phyloP scores from a whole-genome alignment of 2,329 filamentous ascomycete species.

The Verruconis gallopava region DNA sequence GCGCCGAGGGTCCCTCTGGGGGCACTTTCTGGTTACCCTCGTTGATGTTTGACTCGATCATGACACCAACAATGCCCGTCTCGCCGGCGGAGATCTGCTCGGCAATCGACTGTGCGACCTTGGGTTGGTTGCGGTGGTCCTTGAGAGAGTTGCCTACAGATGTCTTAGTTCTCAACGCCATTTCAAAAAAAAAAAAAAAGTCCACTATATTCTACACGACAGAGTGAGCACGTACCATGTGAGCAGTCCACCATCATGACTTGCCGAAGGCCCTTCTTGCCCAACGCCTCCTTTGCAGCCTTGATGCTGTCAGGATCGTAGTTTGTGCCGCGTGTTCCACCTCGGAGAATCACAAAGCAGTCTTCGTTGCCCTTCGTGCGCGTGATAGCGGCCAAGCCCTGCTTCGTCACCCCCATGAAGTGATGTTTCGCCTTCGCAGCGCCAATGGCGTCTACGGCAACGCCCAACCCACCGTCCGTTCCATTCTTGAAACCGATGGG shows the following conservation, averaged over 20 bases:
- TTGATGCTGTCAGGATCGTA: constrained; percentile 78
- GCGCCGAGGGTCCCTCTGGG: constrained; percentile 58
- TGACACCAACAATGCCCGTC: constrained; percentile 81
- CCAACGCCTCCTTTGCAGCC: constrained; percentile 62
- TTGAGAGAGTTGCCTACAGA: constrained; percentile 92
- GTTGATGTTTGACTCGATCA: constrained; percentile 98
- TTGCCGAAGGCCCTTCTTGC: constrained; percentile 70
- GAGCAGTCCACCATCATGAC: constrained; percentile 98
- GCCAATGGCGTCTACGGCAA: constrained; percentile 93
- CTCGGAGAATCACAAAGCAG: constrained; percentile 91
- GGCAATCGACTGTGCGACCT: constrained; percentile 68
- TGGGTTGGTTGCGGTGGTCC: constrained; percentile 93
- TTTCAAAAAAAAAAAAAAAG: background rate
- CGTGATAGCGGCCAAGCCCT: constrained; percentile 88
- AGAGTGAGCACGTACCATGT: constrained; percentile 76
- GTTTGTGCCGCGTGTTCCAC: constrained; percentile 85
- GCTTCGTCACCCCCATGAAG: constrained; percentile 98
- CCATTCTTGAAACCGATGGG: constrained; percentile 99
- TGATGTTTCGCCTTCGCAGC: constrained; percentile 70
- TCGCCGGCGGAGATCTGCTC: constrained; percentile 84
- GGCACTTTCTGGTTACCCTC: constrained; percentile 72
- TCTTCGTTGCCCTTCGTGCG: constrained; percentile 90
- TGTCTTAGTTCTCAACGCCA: too few relatives aligned
- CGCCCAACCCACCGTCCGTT: constrained; percentile 79
- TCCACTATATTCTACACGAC: background rate